Base-by-base conservation (phyloP, 345 rosid genomes). In the Gossypium herbaceum region DNA sequence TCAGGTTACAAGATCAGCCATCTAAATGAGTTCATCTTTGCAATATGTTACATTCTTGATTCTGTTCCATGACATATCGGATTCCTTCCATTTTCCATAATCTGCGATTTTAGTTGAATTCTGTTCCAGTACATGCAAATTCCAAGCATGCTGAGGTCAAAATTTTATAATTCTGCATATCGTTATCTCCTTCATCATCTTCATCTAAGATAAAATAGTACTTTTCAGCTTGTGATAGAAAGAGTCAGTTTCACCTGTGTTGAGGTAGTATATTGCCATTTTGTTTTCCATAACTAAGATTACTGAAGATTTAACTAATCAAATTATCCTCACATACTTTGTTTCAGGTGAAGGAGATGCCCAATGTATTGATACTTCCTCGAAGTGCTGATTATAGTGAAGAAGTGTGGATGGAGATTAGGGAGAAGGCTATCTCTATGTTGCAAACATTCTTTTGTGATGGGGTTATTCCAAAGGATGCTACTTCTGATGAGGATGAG, bases 361-460 rank as follows among this genome's bases (percentile, higher is more conserved):
- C 99, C 63, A 96, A 92, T 85, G 99, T 96, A 74, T 83, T 96
- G 84, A 83, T 96, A 80, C 95, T 92, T 80, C 98, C 99, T 25
- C 97, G 89, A 52, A 92, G 99, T 88, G 99, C 98, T 43, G 99
- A 96, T 89, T 96, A 93, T 78, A 96, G 98, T 81, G 99, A 96
- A 89, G 99, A 96, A 86, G 98, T 90, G 48, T 96, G 99, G 99
- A 83, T 93, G 89, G 98, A 96, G 86, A 91, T 93, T 65, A 87
- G 98, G 79, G 99, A 96, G 71, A 96, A 96, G 79, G 90, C 97
- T 59, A 86, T 92, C 71, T 88, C 97, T 64, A 81, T 93, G 73
- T 83, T 96, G 77, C 98, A 92, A 74, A 82, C 91, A 8, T 96
- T 88, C 86, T 88, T 93, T 82, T 81, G 85, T 79, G 94, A 93